Base-by-base conservation (phyloP, 2,329 filamentous ascomycete genomes). In the Blastomyces percursus region DNA sequence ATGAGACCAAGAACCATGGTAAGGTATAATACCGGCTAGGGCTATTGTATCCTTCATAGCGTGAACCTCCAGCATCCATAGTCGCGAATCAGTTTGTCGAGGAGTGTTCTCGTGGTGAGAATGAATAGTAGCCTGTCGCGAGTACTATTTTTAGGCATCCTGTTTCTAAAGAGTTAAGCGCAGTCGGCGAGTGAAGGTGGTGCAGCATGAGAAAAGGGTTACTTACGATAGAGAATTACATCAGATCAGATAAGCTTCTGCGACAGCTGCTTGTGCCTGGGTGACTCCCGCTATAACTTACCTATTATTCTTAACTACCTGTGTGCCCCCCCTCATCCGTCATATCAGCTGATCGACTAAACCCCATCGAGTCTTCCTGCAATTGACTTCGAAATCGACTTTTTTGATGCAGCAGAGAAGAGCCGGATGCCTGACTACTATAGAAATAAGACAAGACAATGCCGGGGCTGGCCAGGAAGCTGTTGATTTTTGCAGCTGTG, bases 391-490 rank as follows among this genome's bases (percentile, higher is more conserved):
- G 14, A n/a, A 27, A 9, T 59, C 4, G 40, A 44, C 21, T 24
- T 60, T 38, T 8, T 14, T 8, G n/a, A 32, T 14, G 30, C n/a
- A 42, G 42, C 19, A 9, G 50, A 21, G 42, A 59, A 35, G 42
- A n/a, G 24, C 35, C 40, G 4, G 27, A 46, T 46, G 9, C 11
- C 24, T 12, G 27, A 32, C n/a, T 32, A 19, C 59, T 48, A 40
- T 8, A 19, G 24, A 12, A 50, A 58, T 24, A 21, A 57, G 27
- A 55, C 51, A 32, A 42, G 62, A 73, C 59, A 61, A 94, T 95
- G 91, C 87, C 90, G 62, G 82, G 83, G 67, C 79, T 96, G 64
- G 86, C 89, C 64, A 88, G 89, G 72, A 95, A 94, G 76, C 78
- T 96, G 62, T 73, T 91, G 67, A 85, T 96, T 68, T 87, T 87